These are phyloP conservation scores for Blastosporella zonata DNA, from an alignment of 1,284 basidiomycete species.

Conservation along the genomic window DNA sequence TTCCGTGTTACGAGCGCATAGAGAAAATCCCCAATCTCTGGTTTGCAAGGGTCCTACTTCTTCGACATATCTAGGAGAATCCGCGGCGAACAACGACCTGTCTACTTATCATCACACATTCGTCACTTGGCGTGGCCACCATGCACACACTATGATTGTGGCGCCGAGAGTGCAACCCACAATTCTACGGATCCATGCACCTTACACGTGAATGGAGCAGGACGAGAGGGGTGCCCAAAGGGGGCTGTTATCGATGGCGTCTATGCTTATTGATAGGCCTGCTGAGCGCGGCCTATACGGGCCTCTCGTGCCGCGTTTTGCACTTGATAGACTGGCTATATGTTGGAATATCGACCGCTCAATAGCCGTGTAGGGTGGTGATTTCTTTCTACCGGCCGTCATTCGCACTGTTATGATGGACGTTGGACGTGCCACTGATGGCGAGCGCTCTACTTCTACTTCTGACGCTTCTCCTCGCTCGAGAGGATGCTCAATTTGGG, in stretches of 20 bases:
- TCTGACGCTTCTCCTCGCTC: neutral
- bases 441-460: neutral
- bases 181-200: neutral
- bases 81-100: neutral
- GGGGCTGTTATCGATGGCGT: neutral
- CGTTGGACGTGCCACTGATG: conserved; percentile 2
- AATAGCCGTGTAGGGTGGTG: neutral
- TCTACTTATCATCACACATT: neutral
- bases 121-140: neutral
- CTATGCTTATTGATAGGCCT: conserved; percentile 8
- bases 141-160: neutral
- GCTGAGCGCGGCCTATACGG: neutral
- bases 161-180: neutral
- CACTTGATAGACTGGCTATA: neutral
- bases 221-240: neutral
- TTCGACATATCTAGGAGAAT: neutral
- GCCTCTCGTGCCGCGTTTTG: neutral
- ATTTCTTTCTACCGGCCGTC: neutral
- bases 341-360: neutral
- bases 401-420: neutral
- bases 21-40: neutral
- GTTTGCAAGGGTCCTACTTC: neutral
- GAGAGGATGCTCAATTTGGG: neutral
- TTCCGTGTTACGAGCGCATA: neutral
- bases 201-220: conserved; percentile 6